Evolutionary conservation across 345 rosid genomes (phyloP).

Genomic region (Cochlearia excelsa): DNA sequence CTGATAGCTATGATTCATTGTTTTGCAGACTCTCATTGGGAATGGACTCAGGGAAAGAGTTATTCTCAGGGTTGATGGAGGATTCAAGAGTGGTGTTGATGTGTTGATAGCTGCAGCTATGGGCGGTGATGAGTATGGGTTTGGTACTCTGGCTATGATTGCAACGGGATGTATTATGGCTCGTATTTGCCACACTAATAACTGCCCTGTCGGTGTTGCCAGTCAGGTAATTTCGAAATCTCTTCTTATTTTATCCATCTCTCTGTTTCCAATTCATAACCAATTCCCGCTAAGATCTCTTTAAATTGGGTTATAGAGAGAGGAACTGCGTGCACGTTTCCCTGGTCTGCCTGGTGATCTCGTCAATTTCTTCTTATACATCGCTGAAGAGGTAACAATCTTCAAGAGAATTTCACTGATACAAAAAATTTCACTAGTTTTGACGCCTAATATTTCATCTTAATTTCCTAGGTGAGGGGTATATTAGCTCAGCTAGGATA

Average conservation of each 20-base stretch:
- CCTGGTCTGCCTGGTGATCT: conserved; percentile 99
- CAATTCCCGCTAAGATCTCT: conserved; percentile 3
- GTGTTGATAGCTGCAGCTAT: conserved; percentile 92
- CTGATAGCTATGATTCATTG: conserved; percentile 25
- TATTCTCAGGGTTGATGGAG: conserved; percentile 92
- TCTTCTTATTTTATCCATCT: conserved; percentile 19
- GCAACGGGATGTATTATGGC: conserved; percentile 99
- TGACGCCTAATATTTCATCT: conserved; percentile 7
- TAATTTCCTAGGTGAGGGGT: conserved; percentile 73
- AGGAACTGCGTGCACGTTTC: conserved; percentile 96
- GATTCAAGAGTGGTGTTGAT: conserved; percentile 94
- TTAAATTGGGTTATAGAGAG: conserved; percentile 54
- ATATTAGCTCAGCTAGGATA: conserved; percentile 89
- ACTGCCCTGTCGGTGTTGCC: conserved; percentile 99
- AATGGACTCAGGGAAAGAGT: conserved; percentile 99
- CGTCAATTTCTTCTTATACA: conserved; percentile 88
- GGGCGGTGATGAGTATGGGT: conserved; percentile 99
- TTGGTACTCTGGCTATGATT: conserved; percentile 99
- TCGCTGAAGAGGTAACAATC: conserved; percentile 88
- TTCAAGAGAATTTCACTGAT: neutral
- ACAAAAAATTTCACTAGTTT: neutral
- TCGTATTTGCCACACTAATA: conserved; percentile 98
- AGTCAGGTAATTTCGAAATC: conserved; percentile 66
- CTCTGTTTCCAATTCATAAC: conserved; percentile 10
- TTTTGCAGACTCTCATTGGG: conserved; percentile 76